phyloP scores from a whole-genome alignment of 805 yeast genomes.

The Lipomyces starkeyi region DNA sequence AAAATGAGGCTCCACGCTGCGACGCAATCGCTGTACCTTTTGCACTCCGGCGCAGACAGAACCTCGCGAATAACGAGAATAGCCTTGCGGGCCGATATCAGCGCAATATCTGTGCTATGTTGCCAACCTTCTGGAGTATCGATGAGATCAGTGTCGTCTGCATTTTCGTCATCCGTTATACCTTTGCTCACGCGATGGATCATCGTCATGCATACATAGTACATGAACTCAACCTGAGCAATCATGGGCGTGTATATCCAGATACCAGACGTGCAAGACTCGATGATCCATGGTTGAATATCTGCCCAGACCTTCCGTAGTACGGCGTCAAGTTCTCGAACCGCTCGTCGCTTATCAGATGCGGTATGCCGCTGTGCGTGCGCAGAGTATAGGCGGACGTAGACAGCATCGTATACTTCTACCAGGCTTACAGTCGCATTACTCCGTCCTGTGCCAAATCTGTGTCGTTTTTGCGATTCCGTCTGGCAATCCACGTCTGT shows the following conservation, averaged over 20 bases:
- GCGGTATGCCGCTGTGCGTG: slow-evolving; percentile 17
- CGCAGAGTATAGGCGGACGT: slow-evolving; percentile 29
- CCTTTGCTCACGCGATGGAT: slow-evolving; percentile 23
- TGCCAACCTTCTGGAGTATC: slow-evolving; percentile 14
- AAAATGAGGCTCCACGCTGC: slow-evolving; percentile 20
- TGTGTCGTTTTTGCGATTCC: slow-evolving; percentile 10
- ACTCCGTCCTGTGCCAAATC: slow-evolving; percentile 10
- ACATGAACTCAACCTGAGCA: slow-evolving; percentile 19
- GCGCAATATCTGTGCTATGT: slow-evolving; percentile 18
- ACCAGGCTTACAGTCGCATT: background rate
- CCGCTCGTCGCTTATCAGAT: slow-evolving; percentile 19
- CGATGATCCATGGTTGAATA: slow-evolving; percentile 12
- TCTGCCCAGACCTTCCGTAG: slow-evolving; percentile 13
- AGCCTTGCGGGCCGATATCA: slow-evolving; percentile 25
- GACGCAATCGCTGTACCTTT: background rate
- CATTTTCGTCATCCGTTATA: slow-evolving; percentile 8
- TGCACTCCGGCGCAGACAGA: background rate
- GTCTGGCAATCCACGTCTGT: slow-evolving; percentile 1
- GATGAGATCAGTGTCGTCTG: slow-evolving; percentile 5
- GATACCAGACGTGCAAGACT: slow-evolving; percentile 2
- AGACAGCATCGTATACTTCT: slow-evolving; percentile 20
- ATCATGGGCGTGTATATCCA: slow-evolving; percentile 1
- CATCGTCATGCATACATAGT: slow-evolving; percentile 21
- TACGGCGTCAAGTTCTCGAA: slow-evolving; percentile 22
- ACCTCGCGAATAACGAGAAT: slow-evolving; percentile 13